Evolutionary conservation across 768 basidiomycete genomes (phyloP), one percentile per base, ranked within the genome.

Genomic region (Boletus pseudopeckii): DNA sequence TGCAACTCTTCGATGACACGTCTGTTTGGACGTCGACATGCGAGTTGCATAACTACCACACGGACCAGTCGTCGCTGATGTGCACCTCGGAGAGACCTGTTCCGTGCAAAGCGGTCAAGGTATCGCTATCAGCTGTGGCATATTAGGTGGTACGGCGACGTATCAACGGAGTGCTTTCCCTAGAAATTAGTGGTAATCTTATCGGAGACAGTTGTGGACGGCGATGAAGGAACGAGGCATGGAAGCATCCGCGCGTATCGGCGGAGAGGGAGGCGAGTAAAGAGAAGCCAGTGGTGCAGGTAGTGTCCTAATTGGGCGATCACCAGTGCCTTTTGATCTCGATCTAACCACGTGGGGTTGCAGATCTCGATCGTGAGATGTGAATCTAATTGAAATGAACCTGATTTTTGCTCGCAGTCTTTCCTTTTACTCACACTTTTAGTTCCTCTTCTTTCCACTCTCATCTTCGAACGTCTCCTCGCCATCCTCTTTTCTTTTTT

Each of bases 321-420:
- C 48, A 45, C 26, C 18, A 18, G 55, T 53, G 48, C 46, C 57
- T 45, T 51, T 44, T 56, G 62, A 67, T 67, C 66, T 68, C 64
- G 66, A 67, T 68, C 67, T 55, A 18, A 20, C 59, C 66, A 67
- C 67, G 66, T 67, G 66, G 66, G 11, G 37, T 0, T 42, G 50
- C 0, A 56, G 65, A 67, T 67, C 65, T 68, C 65, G 65, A 67
- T 67, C 66, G 57, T 65, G 58, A 62, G 66, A 67, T 68, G 64
- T 52, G 67, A 62, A 69, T 68, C 65, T 64, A 58, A 67, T 67
- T 64, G 63, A 67, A 69, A 68, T 69, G 67, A 64, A 58, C 60
- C 64, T 69, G 66, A 68, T 57, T 67, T 67, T 64, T 63, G 63
- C 59, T 38, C 52, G 54, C 47, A 52, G 28, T 49, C 56, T 61